Conservation (phyloP, 805 yeast genomes). For the Metschnikowia proteae region DNA sequence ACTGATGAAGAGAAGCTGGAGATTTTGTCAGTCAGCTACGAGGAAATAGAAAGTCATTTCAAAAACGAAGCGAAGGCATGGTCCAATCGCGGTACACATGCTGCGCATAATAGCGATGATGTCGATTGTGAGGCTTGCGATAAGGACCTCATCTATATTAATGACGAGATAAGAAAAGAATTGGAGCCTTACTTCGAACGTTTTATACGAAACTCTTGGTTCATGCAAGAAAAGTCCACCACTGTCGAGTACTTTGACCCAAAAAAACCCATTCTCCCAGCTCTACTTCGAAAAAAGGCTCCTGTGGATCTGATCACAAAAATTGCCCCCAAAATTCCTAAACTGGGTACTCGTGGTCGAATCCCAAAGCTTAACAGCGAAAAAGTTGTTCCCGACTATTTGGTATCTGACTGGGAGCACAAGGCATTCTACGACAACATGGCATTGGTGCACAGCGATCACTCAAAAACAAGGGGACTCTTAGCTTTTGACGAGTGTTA, state of each 20-base stretch:
- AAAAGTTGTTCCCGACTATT: neutral
- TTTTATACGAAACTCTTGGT: neutral
- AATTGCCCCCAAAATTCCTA: neutral
- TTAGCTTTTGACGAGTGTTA: neutral
- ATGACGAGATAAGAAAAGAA: conserved; percentile 7
- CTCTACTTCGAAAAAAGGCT: neutral
- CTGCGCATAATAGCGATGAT: neutral
- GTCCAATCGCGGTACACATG: conserved; percentile 4
- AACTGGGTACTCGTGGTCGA: neutral
- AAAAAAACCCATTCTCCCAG: neutral
- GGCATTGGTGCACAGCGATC: neutral
- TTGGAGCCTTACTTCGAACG: conserved; percentile 54
- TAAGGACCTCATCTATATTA: conserved; percentile 6
- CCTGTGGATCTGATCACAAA: neutral
- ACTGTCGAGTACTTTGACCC: conserved; percentile 1
- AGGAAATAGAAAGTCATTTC: conserved; percentile 62
- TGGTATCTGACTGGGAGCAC: conserved; percentile 4
- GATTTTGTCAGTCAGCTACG: conserved; percentile 56
- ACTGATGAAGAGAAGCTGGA: conserved; percentile 11
- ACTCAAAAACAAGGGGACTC: neutral
- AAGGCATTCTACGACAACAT: conserved; percentile 1
- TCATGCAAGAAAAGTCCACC: neutral
- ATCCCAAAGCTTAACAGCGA: neutral
- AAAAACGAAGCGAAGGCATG: conserved; percentile 22
- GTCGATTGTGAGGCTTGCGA: neutral